Conservation (phyloP, 2,329 filamentous ascomycete genomes). For the Colletotrichum scovillei region DNA sequence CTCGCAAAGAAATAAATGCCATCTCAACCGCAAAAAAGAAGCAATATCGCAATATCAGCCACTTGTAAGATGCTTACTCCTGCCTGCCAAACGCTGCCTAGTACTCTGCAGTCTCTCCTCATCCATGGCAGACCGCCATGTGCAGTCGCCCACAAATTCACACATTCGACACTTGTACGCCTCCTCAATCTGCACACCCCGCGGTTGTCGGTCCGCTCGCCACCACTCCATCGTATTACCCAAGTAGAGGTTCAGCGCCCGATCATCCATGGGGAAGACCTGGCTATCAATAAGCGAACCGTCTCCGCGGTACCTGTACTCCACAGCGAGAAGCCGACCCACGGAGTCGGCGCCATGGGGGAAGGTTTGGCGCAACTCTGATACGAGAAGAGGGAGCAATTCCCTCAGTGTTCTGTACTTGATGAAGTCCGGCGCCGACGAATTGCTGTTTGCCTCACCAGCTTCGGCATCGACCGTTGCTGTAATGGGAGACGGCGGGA, state of each 20-base stretch:
- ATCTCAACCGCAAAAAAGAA: no score
- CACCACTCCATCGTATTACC: constrained; percentile 84
- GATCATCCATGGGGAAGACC: constrained; percentile 74
- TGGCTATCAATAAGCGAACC: constrained; percentile 65
- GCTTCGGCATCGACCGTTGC: constrained; percentile 38
- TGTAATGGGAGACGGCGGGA: constrained; percentile 40
- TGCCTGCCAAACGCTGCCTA: constrained; percentile 11
- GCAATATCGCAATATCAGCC: not conserved
- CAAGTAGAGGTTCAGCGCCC: constrained; percentile 74
- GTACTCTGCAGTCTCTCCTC: constrained; percentile 56
- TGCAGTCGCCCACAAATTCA: constrained; percentile 83
- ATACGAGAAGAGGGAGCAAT: constrained; percentile 56
- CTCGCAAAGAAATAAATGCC: not conserved
- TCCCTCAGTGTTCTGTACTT: constrained; percentile 61
- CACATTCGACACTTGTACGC: constrained; percentile 89
- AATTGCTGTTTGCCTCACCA: constrained; percentile 1
- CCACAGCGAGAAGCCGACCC: constrained; percentile 62
- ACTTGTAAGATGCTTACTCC: constrained; percentile 2
- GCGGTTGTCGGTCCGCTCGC: constrained; percentile 78
- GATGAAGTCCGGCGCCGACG: constrained; percentile 48
- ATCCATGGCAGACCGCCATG: constrained; percentile 80
- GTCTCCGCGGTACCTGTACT: constrained; percentile 64
- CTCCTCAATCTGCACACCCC: constrained; percentile 84
- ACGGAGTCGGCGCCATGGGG: constrained; percentile 60
- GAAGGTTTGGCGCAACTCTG: constrained; percentile 64